Percentiles rank a stretch among this genome's conserved stretches.
Evolutionary conservation across 1,139 yeast genomes (phyloP).

Genomic region (Blastobotrys proliferans): DNA sequence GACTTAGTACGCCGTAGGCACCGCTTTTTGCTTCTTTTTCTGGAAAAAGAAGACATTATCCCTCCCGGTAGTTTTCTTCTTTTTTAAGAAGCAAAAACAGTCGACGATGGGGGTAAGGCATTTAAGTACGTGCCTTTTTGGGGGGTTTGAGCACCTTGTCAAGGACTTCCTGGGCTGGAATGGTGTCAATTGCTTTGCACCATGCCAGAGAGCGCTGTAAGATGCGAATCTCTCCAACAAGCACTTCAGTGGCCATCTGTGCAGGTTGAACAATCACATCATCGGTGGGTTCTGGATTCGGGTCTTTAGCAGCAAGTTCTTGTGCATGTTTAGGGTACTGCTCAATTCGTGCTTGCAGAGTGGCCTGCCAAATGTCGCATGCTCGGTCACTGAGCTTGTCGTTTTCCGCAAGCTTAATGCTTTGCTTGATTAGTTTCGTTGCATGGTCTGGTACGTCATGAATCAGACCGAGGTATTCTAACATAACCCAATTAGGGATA

Average conservation of each 20-base stretch:
- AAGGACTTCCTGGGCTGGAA: constrained; percentile 10
- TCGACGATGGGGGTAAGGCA: no score
- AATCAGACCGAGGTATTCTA: constrained; percentile 12
- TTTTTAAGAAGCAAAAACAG: no score
- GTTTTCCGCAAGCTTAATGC: constrained; percentile 20
- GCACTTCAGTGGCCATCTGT: constrained; percentile 27
- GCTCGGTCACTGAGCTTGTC: constrained; percentile 20
- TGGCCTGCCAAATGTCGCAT: no score
- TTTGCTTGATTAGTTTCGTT: constrained; percentile 16
- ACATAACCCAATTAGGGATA: constrained; percentile 18
- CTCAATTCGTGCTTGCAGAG: constrained; percentile 21
- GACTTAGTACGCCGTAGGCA: no score
- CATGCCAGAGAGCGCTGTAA: constrained; percentile 21
- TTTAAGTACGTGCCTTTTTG: no score
- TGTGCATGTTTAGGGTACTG: constrained; percentile 21
- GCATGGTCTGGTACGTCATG: constrained; percentile 12
- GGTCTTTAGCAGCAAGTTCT: constrained; percentile 14
- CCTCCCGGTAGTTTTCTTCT: no score
- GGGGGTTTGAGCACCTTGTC: constrained; percentile 12
- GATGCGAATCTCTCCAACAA: constrained; percentile 27
- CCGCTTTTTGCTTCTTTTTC: no score
- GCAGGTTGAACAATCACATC: constrained; percentile 20
- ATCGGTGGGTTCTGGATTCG: constrained; percentile 15
- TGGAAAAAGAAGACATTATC: no score
- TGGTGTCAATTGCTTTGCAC: constrained; percentile 16